Conservation (phyloP, 1,284 basidiomycete genomes). For the Neotropicomus parvogracilis region DNA sequence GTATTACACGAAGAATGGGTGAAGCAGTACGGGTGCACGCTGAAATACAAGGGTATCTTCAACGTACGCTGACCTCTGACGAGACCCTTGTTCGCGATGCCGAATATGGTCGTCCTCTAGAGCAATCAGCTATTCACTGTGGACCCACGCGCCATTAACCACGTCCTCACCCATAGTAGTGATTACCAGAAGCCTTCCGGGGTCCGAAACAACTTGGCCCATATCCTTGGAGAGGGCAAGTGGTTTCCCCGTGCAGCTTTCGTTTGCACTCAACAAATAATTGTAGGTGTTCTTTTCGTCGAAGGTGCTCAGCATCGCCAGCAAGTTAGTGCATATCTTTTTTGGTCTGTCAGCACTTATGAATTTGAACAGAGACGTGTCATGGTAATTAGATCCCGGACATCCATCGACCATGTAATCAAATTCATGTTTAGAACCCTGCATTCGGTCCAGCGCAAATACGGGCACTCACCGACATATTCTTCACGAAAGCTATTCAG, state of each 20-base stretch:
- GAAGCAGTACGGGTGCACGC: no score
- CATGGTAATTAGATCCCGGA: slow-evolving; percentile 8
- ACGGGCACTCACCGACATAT: slow-evolving; percentile 51
- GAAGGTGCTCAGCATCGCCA: slow-evolving; percentile 9
- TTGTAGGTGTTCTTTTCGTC: slow-evolving; percentile 18
- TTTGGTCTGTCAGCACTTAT: background rate
- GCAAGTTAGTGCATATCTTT: no score
- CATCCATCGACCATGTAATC: background rate
- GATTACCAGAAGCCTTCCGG: slow-evolving; percentile 36
- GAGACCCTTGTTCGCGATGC: background rate
- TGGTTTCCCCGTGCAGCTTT: background rate
- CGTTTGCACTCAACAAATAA: background rate
- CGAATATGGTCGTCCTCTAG: no score
- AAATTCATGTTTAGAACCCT: slow-evolving; percentile 42
- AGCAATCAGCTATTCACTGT: slow-evolving; percentile 29
- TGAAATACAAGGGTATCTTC: slow-evolving; percentile 22
- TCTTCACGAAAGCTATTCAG: slow-evolving; percentile 50
- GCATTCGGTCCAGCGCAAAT: slow-evolving; percentile 55
- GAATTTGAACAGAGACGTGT: background rate
- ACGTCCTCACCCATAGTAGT: slow-evolving; percentile 37
- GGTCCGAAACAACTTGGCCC: slow-evolving; percentile 20
- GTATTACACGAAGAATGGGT: slow-evolving; percentile 58
- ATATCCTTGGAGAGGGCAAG: slow-evolving; percentile 33
- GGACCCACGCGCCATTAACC: slow-evolving; percentile 37
- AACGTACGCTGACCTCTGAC: background rate